Base-by-base conservation (phyloP, 2,329 filamentous ascomycete species). In the Fusarium virguliforme region DNA sequence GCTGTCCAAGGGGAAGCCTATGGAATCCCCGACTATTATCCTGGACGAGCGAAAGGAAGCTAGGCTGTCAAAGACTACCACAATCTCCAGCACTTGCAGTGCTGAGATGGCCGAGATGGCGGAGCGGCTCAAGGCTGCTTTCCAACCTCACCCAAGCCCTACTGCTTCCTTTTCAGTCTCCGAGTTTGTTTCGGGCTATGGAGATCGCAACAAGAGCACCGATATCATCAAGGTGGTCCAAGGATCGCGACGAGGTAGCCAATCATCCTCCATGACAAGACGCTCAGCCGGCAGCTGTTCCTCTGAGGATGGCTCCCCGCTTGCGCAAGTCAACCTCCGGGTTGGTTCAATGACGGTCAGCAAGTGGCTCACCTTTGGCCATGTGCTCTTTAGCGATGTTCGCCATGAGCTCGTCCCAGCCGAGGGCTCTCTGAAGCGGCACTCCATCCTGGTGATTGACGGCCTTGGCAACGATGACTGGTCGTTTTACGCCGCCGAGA, bases 391-490 rank as follows among this genome's bases (percentile, higher is more conserved):
- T 82, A 94, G 92, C 73, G 93, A 94, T 10, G 89, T 92, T 6
- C 89, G 93, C 28, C 91, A 93, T 50, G 90, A 94, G 71, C 85
- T 95, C 24, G 82, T 86, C 1, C 85, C 81, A 76, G 81, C 75
- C 6, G 76, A 78, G 22, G 70, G 76, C 6, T 74, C 75, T 0
- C 62, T 75, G 22, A 73, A 86, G 82, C 88, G 82, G 60, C 91
- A 84, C 62, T 90, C 88, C 0, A 89, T 96, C 28, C 85, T 96
- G 4, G 91, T 96, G 18, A 87, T 96, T 62, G 93, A 96, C 81
- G 93, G 93, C 6, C 89, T 96, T 32, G 93, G 93, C n/a, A 95
- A 94, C 76, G 90, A 92, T 72, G 93, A 96, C 77, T 96, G 93
- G 93, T 95, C 93, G 0, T 95, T 94, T 79, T 95, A 94, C 74